Conservation (phyloP, 768 basidiomycete species). For the Podaxis sp. region DNA sequence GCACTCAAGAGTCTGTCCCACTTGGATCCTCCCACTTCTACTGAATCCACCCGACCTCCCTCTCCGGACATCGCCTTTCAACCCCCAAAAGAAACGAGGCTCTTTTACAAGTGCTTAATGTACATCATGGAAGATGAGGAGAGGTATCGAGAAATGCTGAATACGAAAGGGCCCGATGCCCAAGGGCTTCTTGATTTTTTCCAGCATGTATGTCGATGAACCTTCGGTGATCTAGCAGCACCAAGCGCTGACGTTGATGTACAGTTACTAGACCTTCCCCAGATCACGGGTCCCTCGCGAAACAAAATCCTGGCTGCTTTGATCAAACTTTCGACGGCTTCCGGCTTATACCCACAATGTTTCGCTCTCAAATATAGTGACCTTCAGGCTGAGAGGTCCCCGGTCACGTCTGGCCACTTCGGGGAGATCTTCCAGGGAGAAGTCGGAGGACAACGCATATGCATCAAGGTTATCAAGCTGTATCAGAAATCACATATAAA, state of each 20-base stretch:
- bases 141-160: not conserved
- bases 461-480: conserved; percentile 27
- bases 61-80: not conserved
- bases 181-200: conserved; percentile 4
- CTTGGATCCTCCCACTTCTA: not conserved
- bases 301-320: not conserved
- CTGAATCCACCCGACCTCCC: not conserved
- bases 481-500: conserved; percentile 21
- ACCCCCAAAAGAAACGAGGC: not conserved
- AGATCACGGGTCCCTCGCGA: not conserved
- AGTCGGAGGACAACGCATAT: conserved; percentile 22
- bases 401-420: conserved; percentile 25
- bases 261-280: conserved; percentile 2
- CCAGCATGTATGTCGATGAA: not conserved
- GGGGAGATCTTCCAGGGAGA: conserved; percentile 28
- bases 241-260: not conserved
- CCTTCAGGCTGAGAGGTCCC: conserved; percentile 13
- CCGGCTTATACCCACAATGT: conserved; percentile 28
- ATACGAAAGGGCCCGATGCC: not conserved
- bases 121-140: conserved; percentile 3
- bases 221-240: not conserved
- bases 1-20: not conserved
- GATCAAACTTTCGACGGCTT: conserved; percentile 23
- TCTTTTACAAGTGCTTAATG: not conserved
- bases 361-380: conserved; percentile 20